Evolutionary conservation across 371 early-diverging fungal species (phyloP).

Genomic region (Mucor mucedo): DNA sequence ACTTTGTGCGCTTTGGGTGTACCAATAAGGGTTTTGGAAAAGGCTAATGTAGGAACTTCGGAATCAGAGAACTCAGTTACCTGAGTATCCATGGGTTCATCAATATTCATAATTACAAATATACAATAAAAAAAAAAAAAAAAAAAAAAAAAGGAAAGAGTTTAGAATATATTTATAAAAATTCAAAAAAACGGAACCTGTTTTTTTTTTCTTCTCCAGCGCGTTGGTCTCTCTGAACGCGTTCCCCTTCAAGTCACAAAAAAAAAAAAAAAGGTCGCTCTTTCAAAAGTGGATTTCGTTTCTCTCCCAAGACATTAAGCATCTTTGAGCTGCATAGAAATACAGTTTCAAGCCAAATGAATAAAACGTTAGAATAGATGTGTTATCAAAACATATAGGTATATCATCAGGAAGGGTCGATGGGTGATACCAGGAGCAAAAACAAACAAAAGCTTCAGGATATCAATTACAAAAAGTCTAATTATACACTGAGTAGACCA

Average conservation of each 20-base stretch:
- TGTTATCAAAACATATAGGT: too few relatives aligned
- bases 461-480: too few relatives aligned
- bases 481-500: too few relatives aligned
- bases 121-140: background rate
- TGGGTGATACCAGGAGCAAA: too few relatives aligned
- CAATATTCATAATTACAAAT: conserved; percentile 41
- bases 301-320: too few relatives aligned
- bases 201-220: background rate
- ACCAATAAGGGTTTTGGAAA: conserved; percentile 19
- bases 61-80: conserved; percentile 20
- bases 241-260: conserved; percentile 2
- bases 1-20: conserved; percentile 21
- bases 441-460: too few relatives aligned
- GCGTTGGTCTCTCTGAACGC: conserved; percentile 1
- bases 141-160: background rate
- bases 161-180: too few relatives aligned
- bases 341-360: too few relatives aligned
- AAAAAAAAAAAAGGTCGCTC: background rate
- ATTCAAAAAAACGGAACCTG: too few relatives aligned
- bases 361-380: too few relatives aligned
- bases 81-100: conserved; percentile 24
- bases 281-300: background rate
- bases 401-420: too few relatives aligned
- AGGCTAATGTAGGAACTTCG: conserved; percentile 12
- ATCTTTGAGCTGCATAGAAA: too few relatives aligned